Base-by-base conservation (phyloP, 352 stramenopile genomes). In the Phytophthora sojae region DNA sequence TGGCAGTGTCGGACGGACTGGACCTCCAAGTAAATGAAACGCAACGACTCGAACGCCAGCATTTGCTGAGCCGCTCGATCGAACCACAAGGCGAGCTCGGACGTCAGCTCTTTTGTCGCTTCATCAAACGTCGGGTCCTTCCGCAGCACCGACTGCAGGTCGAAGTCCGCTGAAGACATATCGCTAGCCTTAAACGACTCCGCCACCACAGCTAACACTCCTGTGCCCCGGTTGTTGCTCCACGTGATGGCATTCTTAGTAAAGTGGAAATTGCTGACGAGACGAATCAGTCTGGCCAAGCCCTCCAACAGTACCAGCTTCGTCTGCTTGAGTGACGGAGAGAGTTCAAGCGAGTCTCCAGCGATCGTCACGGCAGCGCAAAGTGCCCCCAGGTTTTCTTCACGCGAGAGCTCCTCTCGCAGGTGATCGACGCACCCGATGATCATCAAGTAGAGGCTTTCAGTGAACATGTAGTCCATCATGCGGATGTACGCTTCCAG, bases 381-480 rank as follows among this genome's bases (percentile, higher is more conserved):
- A 12, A 90, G 73, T 1, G 73, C 65, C 2, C 84, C 84, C 12
- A 61, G 57, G 26, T 78, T 83, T 6, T 78, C 80, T 29, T 88
- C 81, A 17, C 50, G 30, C 0, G 54, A 73, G 15, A 90, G 37
- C n/a, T 90, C 79, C 9, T 14, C 9, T 2, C 77, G 61, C 8
- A 89, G 57, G 49, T 79, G 62, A 44, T 61, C 60, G 12, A 92
- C 61, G 35, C 77, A 83, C 2, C 54, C 70, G 19, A 89, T 49
- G 14, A 94, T 66, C 86, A 94, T 92, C 26, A 82, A 52, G 58
- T 92, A 92, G 8, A 94, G 65, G 19, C 81, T 90, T 42, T 88
- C 84, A 0, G 80, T 76, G 62, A 89, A 94, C 76, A 92, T 88
- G 54, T 92, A 94, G 35, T 83, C 81, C 69, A 91, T 79, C 69